Evolutionary conservation across 345 rosid species (phyloP).

Genomic region (Salix purpurea): DNA sequence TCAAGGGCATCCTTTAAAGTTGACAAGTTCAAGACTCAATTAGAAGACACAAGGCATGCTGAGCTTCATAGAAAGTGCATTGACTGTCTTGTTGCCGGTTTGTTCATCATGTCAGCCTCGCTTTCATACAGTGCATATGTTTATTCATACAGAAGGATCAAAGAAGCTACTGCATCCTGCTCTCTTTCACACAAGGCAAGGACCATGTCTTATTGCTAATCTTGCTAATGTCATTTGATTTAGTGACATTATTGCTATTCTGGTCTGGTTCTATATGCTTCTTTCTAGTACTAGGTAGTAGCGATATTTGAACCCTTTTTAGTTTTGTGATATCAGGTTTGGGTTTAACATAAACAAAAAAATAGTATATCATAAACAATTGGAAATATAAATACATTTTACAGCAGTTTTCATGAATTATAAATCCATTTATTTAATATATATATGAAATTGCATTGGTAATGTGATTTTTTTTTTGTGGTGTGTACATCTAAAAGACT

Average conservation of each 20-base stretch:
- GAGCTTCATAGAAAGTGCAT: conserved; percentile 61
- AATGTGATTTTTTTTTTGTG: too few species aligned
- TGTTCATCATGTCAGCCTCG: conserved; percentile 51
- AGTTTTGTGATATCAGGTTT: neutral
- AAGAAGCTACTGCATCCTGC: conserved; percentile 69
- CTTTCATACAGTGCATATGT: conserved; percentile 60
- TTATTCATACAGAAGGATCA: conserved; percentile 56
- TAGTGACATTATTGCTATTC: neutral
- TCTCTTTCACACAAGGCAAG: conserved; percentile 40
- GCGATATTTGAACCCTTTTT: neutral
- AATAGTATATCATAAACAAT: too few species aligned
- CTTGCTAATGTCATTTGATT: conserved; percentile 9
- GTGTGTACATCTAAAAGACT: too few species aligned
- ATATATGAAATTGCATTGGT: too few species aligned
- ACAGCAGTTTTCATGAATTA: too few species aligned
- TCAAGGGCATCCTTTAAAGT: conserved; percentile 62
- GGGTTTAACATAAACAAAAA: too few species aligned
- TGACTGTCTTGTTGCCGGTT: conserved; percentile 77
- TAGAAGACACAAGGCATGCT: conserved; percentile 60
- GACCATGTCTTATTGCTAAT: neutral
- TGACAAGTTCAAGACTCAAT: conserved; percentile 68
- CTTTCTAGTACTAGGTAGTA: neutral
- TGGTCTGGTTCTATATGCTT: neutral
- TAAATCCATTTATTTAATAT: too few species aligned
- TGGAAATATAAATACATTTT: too few species aligned